Base-by-base conservation (phyloP, 352 stramenopile genomes). In the Pythium sp. region DNA sequence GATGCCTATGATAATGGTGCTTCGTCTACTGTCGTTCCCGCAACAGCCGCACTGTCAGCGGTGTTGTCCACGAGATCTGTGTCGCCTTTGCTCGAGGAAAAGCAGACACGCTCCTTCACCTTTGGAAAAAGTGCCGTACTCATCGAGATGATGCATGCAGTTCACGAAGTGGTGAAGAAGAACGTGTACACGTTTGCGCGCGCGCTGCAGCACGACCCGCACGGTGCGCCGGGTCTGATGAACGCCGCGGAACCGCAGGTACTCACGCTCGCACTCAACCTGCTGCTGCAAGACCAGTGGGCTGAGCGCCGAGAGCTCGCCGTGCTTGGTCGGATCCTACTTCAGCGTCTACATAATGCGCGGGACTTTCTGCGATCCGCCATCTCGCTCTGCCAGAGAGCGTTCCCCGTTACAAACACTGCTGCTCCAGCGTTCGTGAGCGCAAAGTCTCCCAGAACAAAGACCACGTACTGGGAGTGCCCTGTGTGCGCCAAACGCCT, bases 121-220 rank as follows among this genome's bases (percentile, higher is more conserved):
- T 67, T 66, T n/a, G 58, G 53, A 9, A 58, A 51, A 15, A 63
- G 58, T 28, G 6, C n/a, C 22, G 4, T 43, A 6, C 49, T 66
- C 14, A 30, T 66, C 3, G 26, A 26, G 2, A 67, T 66, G 65
- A 58, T 71, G 28, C 36, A 58, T 12, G 65, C 58, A 12, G 58
- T 67, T 0, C 57, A 67, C 28, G 55, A 36, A 12, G 38, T 43
- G 36, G 56, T 71, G 11, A 46, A 58, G 26, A 58, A 41, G 58
- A 71, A 66, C n/a, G 65, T 71, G 20, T 66, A 61, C 28, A 26
- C 58, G 20, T 66, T 71, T 1, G 58, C 65, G 26, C 65, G 51
- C 20, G 65, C 65, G 51, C 49, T 71, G 34, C 65, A 71, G 65
- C 36, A 66, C n/a, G 58, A 71, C 8, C 3, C 20, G 1, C 65